Conservation (phyloP, 202 grass and related monocot species). For the Eragrostis tef region DNA sequence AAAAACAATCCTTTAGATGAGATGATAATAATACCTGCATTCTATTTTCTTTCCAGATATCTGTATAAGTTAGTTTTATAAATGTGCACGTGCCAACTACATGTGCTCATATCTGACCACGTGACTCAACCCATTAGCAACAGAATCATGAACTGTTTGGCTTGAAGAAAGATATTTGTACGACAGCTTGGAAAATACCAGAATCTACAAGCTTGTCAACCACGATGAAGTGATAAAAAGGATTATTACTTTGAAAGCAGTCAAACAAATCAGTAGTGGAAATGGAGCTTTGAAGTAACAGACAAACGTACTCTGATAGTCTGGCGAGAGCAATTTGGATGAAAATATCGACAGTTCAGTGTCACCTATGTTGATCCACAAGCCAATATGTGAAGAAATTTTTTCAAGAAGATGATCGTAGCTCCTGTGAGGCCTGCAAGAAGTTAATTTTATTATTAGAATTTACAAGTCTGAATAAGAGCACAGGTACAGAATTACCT, state of each 20-base stretch:
- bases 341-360: conserved; percentile 63
- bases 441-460: conserved; percentile 17
- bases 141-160: neutral
- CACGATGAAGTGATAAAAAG: neutral
- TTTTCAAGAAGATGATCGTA: conserved; percentile 62
- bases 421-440: conserved; percentile 53
- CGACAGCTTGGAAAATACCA: neutral
- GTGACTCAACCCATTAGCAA: neutral
- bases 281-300: conserved; percentile 15
- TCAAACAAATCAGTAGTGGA: conserved; percentile 21
- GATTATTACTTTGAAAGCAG: neutral
- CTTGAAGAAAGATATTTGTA: neutral
- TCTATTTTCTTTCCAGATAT: conserved; percentile 27
- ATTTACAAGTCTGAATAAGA: neutral
- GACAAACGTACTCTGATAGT: conserved; percentile 64
- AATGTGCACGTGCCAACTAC: conserved; percentile 8
- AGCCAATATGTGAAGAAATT: conserved; percentile 53
- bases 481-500: neutral
- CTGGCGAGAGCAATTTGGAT: conserved; percentile 60
- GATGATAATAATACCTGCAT: conserved; percentile 21
- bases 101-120: neutral
- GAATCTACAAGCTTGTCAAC: neutral
- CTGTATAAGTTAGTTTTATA: conserved; percentile 16
- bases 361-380: conserved; percentile 53
- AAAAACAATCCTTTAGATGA: conserved; percentile 20